These are phyloP conservation scores for Fomitopsis pulvina DNA, from an alignment of 768 basidiomycete genomes.

Conservation along the genomic window DNA sequence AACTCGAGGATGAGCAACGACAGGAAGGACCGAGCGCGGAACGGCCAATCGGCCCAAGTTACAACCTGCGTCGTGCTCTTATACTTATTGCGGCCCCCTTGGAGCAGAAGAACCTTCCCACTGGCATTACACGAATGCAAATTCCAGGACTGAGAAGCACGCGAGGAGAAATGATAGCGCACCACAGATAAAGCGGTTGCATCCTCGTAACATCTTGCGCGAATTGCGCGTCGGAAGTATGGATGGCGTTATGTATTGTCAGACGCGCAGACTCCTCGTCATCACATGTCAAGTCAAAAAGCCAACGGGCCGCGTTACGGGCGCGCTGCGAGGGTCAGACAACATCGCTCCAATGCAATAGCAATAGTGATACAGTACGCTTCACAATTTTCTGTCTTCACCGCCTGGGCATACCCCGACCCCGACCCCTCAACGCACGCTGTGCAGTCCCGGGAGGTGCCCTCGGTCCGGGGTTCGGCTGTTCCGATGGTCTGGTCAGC, in stretches of 20 bases:
- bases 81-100: too few relatives aligned
- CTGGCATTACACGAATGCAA: too few relatives aligned
- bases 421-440: conserved; percentile 79
- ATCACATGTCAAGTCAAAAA: conserved; percentile 8
- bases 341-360: conserved; percentile 13
- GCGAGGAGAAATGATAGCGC: neutral
- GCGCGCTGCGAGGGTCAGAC: neutral
- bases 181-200: neutral
- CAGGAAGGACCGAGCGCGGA: neutral
- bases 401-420: conserved; percentile 75
- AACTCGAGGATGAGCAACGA: neutral
- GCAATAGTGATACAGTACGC: conserved; percentile 15
- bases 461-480: conserved; percentile 81
- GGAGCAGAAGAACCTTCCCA: too few relatives aligned
- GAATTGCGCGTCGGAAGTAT: conserved; percentile 18
- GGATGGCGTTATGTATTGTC: conserved; percentile 20
- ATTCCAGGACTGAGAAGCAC: too few relatives aligned
- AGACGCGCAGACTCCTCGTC: neutral
- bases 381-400: conserved; percentile 26
- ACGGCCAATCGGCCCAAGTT: neutral
- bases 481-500: conserved; percentile 15
- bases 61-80: too few relatives aligned
- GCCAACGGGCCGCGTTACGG: neutral
- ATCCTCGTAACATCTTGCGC: conserved; percentile 8
- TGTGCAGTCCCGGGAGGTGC: conserved; percentile 91